These are phyloP conservation scores for Arthrobotrys sinensis DNA, from an alignment of 2,329 filamentous ascomycete species.

Conservation along the genomic window DNA sequence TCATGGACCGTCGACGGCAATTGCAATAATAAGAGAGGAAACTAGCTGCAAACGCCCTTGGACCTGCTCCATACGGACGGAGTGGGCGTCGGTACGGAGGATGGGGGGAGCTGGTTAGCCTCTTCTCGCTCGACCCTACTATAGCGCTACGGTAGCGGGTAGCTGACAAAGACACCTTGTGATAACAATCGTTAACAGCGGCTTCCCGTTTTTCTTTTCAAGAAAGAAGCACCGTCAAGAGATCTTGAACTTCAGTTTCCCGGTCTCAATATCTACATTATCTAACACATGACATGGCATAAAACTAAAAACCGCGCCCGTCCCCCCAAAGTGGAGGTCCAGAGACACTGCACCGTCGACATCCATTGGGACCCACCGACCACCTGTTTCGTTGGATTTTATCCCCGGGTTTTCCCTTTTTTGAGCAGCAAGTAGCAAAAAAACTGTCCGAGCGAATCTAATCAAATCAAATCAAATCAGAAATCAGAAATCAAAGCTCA, in stretches of 20 bases:
- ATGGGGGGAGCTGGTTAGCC: background rate
- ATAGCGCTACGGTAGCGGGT: background rate
- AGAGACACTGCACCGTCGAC: background rate
- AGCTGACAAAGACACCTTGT: conserved; percentile 30
- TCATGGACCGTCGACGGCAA: conserved; percentile 4
- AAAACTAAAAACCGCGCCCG: too few species aligned
- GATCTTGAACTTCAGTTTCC: background rate
- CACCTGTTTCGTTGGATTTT: conserved; percentile 5
- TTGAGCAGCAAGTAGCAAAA: background rate
- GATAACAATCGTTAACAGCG: conserved; percentile 7
- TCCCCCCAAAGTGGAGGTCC: background rate
- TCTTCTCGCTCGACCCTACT: background rate
- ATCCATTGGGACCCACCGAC: conserved; percentile 1
- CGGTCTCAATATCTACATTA: background rate
- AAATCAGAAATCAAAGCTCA: background rate
- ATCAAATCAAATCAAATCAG: conserved; percentile 7
- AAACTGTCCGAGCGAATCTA: conserved; percentile 25
- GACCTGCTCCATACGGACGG: conserved; percentile 55
- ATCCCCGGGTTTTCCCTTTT: conserved; percentile 22
- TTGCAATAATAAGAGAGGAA: conserved; percentile 13
- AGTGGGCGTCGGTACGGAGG: conserved; percentile 23
- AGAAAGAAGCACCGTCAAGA: background rate
- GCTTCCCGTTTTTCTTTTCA: background rate
- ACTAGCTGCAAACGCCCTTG: conserved; percentile 28
- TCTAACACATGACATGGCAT: background rate